Conservation (phyloP, 371 early-diverging fungal genomes). For the Thermomucor indicae-seudaticae region DNA sequence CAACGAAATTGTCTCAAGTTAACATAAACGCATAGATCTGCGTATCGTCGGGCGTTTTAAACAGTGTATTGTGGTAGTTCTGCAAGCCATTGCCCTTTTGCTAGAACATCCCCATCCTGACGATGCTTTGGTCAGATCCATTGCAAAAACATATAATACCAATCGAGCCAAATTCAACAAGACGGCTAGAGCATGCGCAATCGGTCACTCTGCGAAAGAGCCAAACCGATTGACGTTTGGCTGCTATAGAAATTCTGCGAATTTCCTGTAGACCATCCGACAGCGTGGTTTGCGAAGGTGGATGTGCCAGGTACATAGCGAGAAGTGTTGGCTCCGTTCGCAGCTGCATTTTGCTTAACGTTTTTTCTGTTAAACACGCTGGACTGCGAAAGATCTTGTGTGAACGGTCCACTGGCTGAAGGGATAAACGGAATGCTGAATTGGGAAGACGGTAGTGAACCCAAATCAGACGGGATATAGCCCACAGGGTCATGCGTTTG, state of each 20-base stretch:
- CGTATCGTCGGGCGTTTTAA: too few species aligned
- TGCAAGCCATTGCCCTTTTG: slow-evolving; percentile 65
- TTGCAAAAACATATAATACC: slow-evolving; percentile 80
- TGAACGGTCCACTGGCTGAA: slow-evolving; percentile 65
- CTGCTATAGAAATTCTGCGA: slow-evolving; percentile 49
- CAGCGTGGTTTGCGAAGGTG: slow-evolving; percentile 35
- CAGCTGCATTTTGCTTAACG: slow-evolving; percentile 11
- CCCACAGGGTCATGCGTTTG: slow-evolving; percentile 57
- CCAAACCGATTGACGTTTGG: slow-evolving; percentile 48
- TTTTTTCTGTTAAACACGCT: slow-evolving; percentile 47
- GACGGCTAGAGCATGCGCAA: slow-evolving; percentile 71
- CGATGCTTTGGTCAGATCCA: slow-evolving; percentile 82
- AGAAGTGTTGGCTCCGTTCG: slow-evolving; percentile 13
- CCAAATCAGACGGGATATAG: slow-evolving; percentile 56
- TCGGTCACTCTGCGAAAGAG: slow-evolving; percentile 65
- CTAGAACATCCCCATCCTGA: slow-evolving; percentile 87
- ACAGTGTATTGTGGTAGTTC: slow-evolving; percentile 48
- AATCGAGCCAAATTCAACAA: slow-evolving; percentile 72
- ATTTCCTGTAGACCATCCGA: slow-evolving; percentile 27
- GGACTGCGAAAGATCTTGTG: slow-evolving; percentile 62
- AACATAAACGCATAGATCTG: too few species aligned
- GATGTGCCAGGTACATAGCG: slow-evolving; percentile 39
- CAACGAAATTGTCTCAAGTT: too few species aligned
- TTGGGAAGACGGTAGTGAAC: slow-evolving; percentile 51
- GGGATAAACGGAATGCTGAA: slow-evolving; percentile 62